These are phyloP conservation scores for Monosporozyma yasuniensis DNA, from an alignment of 805 yeast species.

Conservation along the genomic window DNA sequence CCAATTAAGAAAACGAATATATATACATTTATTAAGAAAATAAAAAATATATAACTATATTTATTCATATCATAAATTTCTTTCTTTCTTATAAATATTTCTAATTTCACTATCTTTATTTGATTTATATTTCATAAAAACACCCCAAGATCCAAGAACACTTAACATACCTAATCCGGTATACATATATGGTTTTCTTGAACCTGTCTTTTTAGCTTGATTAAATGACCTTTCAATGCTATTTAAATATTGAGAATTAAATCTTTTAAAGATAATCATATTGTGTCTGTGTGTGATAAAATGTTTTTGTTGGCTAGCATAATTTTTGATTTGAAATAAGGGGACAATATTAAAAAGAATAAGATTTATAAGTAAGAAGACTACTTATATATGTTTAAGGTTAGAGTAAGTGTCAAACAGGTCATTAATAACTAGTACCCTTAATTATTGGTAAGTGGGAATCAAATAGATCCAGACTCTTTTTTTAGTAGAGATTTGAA, in stretches of 20 bases:
- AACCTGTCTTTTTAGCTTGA: neutral
- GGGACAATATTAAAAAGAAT: too few species aligned
- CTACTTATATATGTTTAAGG: too few species aligned
- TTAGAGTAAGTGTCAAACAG: too few species aligned
- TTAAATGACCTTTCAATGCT: neutral
- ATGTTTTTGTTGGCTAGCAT: too few species aligned
- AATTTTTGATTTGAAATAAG: too few species aligned
- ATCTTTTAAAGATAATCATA: neutral
- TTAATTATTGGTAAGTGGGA: too few species aligned
- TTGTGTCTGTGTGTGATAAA: neutral
- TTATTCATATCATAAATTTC: slow-evolving; percentile 6
- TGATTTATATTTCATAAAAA: neutral
- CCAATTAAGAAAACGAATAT: neutral
- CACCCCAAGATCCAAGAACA: slow-evolving; percentile 2
- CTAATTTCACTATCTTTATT: slow-evolving; percentile 9
- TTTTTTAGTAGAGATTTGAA: too few species aligned
- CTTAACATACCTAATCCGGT: neutral
- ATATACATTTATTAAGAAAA: too few species aligned
- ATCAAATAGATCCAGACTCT: too few species aligned
- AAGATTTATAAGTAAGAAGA: too few species aligned
- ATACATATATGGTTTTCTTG: slow-evolving; percentile 1
- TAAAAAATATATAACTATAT: too few species aligned
- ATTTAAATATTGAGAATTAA: slow-evolving; percentile 1
- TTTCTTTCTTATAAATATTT: slow-evolving; percentile 13
- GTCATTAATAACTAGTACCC: too few species aligned